A percentile compares a stretch with the other conserved stretches of the same genome.
These are phyloP conservation scores for Pseudozyma sp. DNA, from an alignment of 1,284 basidiomycete species.

Conservation along the genomic window DNA sequence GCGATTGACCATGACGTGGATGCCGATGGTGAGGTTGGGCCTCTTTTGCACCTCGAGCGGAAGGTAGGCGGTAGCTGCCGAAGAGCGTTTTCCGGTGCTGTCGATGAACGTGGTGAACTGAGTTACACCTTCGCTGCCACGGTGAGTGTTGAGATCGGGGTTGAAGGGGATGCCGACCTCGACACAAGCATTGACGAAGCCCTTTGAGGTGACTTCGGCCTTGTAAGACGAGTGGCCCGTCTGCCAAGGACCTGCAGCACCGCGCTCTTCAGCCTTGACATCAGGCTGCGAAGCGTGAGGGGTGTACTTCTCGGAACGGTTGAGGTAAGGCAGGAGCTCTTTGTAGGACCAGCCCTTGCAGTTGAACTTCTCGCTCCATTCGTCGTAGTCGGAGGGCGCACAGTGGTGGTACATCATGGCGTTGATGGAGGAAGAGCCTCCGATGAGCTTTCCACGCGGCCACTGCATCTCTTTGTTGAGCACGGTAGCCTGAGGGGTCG, in stretches of 20 bases:
- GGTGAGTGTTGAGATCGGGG: slow-evolving; percentile 51
- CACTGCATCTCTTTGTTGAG: slow-evolving; percentile 45
- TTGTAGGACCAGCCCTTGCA: slow-evolving; percentile 60
- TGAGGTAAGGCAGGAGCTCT: slow-evolving; percentile 44
- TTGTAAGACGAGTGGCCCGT: slow-evolving; percentile 54
- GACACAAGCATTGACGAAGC: slow-evolving; percentile 50
- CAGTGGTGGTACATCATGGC: slow-evolving; percentile 64
- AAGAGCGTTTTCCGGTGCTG: slow-evolving; percentile 46
- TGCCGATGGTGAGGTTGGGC: slow-evolving; percentile 54
- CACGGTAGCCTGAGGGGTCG: slow-evolving; percentile 41
- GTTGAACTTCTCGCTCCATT: slow-evolving; percentile 46
- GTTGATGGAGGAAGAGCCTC: slow-evolving; percentile 72
- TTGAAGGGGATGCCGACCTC: slow-evolving; percentile 53
- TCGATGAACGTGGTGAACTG: slow-evolving; percentile 60
- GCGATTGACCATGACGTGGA: slow-evolving; percentile 50
- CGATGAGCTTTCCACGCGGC: slow-evolving; percentile 54
- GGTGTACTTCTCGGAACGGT: slow-evolving; percentile 44
- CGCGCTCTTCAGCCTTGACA: slow-evolving; percentile 50
- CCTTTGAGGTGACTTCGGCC: slow-evolving; percentile 46
- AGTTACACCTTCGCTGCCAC: slow-evolving; percentile 47
- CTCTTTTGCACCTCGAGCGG: slow-evolving; percentile 46
- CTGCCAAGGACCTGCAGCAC: slow-evolving; percentile 51
- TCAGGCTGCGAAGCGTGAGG: slow-evolving; percentile 46
- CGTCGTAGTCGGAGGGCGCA: slow-evolving; percentile 52
- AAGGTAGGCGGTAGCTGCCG: slow-evolving; percentile 58